Evolutionary conservation across 768 basidiomycete species (phyloP).

Genomic region (Tylopilus cervinicoccineus): DNA sequence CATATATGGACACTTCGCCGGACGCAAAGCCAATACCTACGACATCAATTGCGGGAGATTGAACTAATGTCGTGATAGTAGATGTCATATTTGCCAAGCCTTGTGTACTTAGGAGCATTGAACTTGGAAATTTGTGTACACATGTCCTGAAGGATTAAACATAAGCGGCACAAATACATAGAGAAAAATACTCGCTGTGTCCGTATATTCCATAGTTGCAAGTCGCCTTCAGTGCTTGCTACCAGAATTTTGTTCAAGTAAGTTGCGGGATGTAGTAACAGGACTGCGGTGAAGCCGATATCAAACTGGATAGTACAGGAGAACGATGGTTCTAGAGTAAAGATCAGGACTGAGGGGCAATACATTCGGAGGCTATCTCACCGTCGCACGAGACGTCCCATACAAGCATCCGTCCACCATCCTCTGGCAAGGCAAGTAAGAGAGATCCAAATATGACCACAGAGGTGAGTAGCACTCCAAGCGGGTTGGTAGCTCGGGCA

Average conservation of each 20-base stretch:
- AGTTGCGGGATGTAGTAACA: constrained; percentile 88
- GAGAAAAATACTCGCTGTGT: constrained; percentile 53
- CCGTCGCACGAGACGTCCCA: constrained; percentile 72
- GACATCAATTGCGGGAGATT: constrained; percentile 95
- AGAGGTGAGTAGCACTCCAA: constrained; percentile 54
- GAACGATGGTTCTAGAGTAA: constrained; percentile 17
- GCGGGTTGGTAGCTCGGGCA: constrained; percentile 56
- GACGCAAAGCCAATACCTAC: constrained; percentile 89
- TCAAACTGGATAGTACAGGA: constrained; percentile 74
- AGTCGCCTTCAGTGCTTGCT: constrained; percentile 69
- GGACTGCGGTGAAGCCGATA: constrained; percentile 77
- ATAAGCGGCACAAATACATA: background rate
- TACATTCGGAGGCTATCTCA: constrained; percentile 26
- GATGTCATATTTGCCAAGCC: constrained; percentile 26
- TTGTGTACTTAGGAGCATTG: constrained; percentile 46
- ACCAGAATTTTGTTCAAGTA: constrained; percentile 95
- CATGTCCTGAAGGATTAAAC: constrained; percentile 50
- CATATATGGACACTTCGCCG: constrained; percentile 85
- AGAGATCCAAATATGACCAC: constrained; percentile 80
- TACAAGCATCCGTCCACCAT: constrained; percentile 68
- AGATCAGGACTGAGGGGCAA: constrained; percentile 9
- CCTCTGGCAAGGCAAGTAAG: constrained; percentile 74
- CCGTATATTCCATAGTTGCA: constrained; percentile 94
- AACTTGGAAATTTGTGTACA: constrained; percentile 71
- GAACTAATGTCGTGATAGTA: constrained; percentile 75